Conservation (phyloP, 1,139 yeast species). For the Suhomyces terraborum region DNA sequence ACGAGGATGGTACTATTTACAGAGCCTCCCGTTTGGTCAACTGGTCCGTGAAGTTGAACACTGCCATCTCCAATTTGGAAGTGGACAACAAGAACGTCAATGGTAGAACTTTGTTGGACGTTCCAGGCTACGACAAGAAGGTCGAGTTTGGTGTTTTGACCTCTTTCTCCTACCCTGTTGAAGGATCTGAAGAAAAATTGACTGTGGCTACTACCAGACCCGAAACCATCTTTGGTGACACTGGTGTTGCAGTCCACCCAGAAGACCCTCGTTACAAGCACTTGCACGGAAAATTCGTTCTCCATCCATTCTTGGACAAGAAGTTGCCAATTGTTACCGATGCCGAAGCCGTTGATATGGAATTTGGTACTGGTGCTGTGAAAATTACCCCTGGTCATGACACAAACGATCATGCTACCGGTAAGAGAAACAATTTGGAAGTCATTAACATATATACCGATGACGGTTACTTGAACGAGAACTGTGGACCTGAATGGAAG, state of each 20-base stretch:
- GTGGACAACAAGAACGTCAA: conserved; percentile 89
- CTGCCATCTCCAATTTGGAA: conserved; percentile 94
- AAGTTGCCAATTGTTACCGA: conserved; percentile 87
- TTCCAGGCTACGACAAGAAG: conserved; percentile 88
- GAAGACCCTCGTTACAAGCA: conserved; percentile 90
- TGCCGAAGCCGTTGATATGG: conserved; percentile 96
- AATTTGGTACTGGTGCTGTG: conserved; percentile 99
- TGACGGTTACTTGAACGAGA: conserved; percentile 85
- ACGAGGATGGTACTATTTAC: conserved; percentile 94
- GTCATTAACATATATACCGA: conserved; percentile 89
- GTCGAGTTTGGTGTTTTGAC: conserved; percentile 96
- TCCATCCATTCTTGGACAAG: conserved; percentile 88
- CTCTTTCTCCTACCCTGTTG: conserved; percentile 88
- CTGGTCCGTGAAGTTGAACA: conserved; percentile 94
- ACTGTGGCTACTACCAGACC: conserved; percentile 99
- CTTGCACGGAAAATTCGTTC: conserved; percentile 87
- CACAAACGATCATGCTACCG: conserved; percentile 93
- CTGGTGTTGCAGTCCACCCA: conserved; percentile 97
- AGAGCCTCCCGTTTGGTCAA: conserved; percentile 92
- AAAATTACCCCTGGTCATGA: conserved; percentile 99
- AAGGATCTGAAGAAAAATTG: conserved; percentile 82
- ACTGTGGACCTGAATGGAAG: conserved; percentile 84
- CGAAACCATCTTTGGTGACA: conserved; percentile 96
- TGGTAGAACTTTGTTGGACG: conserved; percentile 77
- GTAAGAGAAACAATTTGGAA: conserved; percentile 90